Evolutionary conservation across 2,329 filamentous ascomycete species (phyloP).

Genomic region (Pestalotiopsis sp.): DNA sequence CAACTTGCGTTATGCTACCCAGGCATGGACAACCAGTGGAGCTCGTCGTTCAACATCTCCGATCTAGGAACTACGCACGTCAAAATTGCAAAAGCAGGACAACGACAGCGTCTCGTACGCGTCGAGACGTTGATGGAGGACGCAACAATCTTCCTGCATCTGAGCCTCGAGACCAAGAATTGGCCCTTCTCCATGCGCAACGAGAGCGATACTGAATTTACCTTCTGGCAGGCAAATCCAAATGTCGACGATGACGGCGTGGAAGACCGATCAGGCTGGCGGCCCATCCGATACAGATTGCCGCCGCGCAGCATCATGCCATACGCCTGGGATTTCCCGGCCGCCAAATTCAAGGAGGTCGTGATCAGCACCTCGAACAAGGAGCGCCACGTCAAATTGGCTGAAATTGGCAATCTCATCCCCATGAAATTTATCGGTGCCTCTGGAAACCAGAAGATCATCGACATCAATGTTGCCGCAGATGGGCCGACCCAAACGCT

Average conservation of each 20-base stretch:
- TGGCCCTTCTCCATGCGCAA: slow-evolving; percentile 99
- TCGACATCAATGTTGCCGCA: slow-evolving; percentile 95
- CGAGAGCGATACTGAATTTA: slow-evolving; percentile 94
- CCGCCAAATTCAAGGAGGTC: slow-evolving; percentile 93
- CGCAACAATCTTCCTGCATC: slow-evolving; percentile 89
- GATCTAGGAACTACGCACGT: slow-evolving; percentile 91
- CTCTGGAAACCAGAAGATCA: slow-evolving; percentile 77
- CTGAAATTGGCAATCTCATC: slow-evolving; percentile 94
- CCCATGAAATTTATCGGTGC: slow-evolving; percentile 85
- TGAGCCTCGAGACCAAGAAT: slow-evolving; percentile 88
- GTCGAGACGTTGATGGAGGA: slow-evolving; percentile 91
- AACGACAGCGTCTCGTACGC: slow-evolving; percentile 85
- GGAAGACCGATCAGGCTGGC: slow-evolving; percentile 85
- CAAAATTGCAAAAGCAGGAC: slow-evolving; percentile 88
- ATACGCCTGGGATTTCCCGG: slow-evolving; percentile 98
- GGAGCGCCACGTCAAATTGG: slow-evolving; percentile 89
- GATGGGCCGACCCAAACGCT: slow-evolving; percentile 94
- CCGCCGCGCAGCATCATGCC: slow-evolving; percentile 98
- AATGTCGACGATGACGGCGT: slow-evolving; percentile 89
- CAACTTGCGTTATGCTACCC: slow-evolving; percentile 93
- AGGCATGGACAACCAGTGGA: slow-evolving; percentile 96
- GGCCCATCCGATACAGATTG: slow-evolving; percentile 87
- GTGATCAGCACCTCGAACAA: slow-evolving; percentile 78
- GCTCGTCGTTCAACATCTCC: slow-evolving; percentile 95
- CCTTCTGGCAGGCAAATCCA: slow-evolving; percentile 94